Conservation (phyloP, 805 yeast species). For the Candida schatavii region DNA sequence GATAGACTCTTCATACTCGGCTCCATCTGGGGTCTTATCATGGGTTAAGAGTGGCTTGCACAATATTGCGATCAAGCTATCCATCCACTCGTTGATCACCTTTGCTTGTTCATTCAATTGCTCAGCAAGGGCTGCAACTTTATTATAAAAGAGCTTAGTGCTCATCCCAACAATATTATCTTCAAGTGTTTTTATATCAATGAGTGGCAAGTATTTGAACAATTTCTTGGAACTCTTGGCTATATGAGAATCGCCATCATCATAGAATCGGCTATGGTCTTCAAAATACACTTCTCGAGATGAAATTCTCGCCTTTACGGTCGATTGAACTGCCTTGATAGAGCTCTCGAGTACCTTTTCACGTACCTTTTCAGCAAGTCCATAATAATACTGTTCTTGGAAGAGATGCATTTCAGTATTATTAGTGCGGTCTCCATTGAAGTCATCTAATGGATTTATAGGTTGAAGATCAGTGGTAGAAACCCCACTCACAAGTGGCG, state of each 20-base stretch:
- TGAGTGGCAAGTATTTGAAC: constrained; percentile 27
- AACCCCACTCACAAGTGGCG: constrained; percentile 19
- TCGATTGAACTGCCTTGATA: constrained; percentile 23
- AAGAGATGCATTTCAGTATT: constrained; percentile 12
- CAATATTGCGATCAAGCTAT: constrained; percentile 40
- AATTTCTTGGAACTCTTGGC: constrained; percentile 35
- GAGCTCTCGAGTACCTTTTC: constrained; percentile 30
- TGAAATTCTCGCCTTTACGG: constrained; percentile 22
- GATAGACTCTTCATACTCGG: constrained; percentile 74
- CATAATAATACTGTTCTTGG: constrained; percentile 30
- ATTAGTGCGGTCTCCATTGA: constrained; percentile 1
- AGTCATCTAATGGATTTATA: constrained; percentile 7
- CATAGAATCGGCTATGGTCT: constrained; percentile 14
- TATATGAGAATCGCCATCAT: constrained; percentile 27
- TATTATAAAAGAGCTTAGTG: constrained; percentile 19
- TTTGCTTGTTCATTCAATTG: constrained; percentile 53
- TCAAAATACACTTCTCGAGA: constrained; percentile 16
- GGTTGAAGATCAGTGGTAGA: constrained; percentile 9
- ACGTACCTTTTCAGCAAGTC: constrained; percentile 34
- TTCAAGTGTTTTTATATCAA: constrained; percentile 15
- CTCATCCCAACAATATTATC: constrained; percentile 18
- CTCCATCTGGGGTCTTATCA: constrained; percentile 60
- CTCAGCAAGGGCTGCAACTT: constrained; percentile 15
- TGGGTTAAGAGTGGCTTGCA: constrained; percentile 45
- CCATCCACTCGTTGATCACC: constrained; percentile 51